phyloP scores from a whole-genome alignment of 2,329 filamentous ascomycete species.

The Aspergillus cejpii region DNA sequence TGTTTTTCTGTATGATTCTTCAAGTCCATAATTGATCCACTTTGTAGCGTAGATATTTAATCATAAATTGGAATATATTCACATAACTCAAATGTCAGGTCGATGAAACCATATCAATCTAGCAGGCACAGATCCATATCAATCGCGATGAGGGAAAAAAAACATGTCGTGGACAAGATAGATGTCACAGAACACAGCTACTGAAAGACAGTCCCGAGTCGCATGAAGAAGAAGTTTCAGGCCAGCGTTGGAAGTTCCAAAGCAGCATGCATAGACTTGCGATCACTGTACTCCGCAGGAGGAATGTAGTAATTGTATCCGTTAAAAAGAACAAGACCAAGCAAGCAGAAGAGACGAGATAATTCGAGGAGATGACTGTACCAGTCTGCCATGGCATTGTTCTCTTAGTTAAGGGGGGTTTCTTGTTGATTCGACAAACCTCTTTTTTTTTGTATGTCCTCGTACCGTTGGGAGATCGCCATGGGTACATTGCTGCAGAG shows the following conservation, averaged over 20 bases:
- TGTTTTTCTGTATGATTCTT: too few species aligned
- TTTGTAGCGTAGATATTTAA: too few species aligned
- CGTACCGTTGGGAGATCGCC: too few species aligned
- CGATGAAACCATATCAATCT: background rate
- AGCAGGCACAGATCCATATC: background rate
- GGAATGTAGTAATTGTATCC: background rate
- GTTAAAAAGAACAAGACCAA: background rate
- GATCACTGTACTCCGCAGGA: background rate
- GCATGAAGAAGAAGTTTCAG: background rate
- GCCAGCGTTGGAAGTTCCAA: background rate
- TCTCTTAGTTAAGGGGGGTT: background rate
- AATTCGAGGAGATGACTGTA: background rate
- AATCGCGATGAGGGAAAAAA: background rate
- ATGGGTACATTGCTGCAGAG: too few species aligned
- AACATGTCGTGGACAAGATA: background rate
- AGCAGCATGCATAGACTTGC: background rate
- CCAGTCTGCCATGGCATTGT: background rate
- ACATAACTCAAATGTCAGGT: too few species aligned
- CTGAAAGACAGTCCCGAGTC: background rate
- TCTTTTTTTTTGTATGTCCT: background rate
- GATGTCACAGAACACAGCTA: background rate
- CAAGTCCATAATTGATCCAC: background rate
- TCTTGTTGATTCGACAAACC: background rate
- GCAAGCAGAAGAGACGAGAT: background rate
- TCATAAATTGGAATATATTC: too few species aligned